These are phyloP conservation scores for Paratrypanosoma confusum DNA, from an alignment of 208 protist genomes.

Conservation along the genomic window DNA sequence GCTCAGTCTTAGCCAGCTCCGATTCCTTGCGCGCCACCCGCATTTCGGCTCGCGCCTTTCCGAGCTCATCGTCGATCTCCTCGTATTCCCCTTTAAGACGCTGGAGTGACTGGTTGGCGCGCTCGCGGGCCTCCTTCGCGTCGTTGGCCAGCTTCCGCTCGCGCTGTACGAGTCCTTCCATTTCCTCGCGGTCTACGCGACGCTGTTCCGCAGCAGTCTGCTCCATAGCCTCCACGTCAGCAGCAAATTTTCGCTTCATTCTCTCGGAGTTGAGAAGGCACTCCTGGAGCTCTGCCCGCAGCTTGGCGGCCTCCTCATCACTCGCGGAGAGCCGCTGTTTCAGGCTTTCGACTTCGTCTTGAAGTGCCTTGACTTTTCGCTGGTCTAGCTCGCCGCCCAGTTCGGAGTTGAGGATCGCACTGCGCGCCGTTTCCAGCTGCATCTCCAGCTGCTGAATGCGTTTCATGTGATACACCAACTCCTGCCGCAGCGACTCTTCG, in stretches of 20 bases:
- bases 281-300: no score
- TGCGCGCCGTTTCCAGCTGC: no score
- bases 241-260: no score
- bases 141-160: slow-evolving; percentile 28
- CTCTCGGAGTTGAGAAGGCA: no score
- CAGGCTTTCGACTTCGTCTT: no score
- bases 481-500: slow-evolving; percentile 29
- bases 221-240: not conserved
- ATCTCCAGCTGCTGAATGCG: slow-evolving; percentile 24
- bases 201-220: slow-evolving; percentile 5
- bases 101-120: slow-evolving; percentile 22
- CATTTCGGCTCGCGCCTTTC: slow-evolving; percentile 13
- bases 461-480: slow-evolving; percentile 19
- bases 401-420: no score
- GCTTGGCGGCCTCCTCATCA: no score
- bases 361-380: no score
- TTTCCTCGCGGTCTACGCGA: no score
- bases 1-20: not conserved
- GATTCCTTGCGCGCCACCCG: slow-evolving; percentile 9
- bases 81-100: slow-evolving; percentile 21
- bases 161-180: slow-evolving; percentile 18
- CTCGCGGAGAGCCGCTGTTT: no score
- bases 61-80: slow-evolving; percentile 12
- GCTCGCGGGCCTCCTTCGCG: slow-evolving; percentile 32
- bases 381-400: no score